Conservation (phyloP, 2,329 filamentous ascomycete genomes). For the Zymoseptoria brevis region DNA sequence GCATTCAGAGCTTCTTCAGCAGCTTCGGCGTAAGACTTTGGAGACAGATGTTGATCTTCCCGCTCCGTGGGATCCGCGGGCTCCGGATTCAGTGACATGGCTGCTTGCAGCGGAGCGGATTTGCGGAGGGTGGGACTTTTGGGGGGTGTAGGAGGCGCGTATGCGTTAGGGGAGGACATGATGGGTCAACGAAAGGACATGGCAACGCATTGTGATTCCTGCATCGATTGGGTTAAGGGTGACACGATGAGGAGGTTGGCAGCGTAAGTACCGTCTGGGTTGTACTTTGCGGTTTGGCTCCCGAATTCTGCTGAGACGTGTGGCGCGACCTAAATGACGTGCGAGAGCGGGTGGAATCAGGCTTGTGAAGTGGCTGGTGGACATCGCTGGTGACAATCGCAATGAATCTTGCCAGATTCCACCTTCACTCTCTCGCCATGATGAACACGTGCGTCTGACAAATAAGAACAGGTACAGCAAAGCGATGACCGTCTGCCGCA, state of each 20-base stretch:
- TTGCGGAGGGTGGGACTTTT: not conserved
- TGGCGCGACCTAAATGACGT: not conserved
- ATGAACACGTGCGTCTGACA: not conserved
- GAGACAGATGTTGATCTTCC: constrained; percentile 31
- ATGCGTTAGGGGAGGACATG: not conserved
- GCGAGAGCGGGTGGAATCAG: not conserved
- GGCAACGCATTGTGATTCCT: not conserved
- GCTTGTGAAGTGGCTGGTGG: not conserved
- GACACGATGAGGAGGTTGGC: not conserved
- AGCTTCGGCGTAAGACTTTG: constrained; percentile 39
- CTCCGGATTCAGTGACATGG: constrained; percentile 37
- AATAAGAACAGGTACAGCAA: not conserved
- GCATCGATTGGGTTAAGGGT: not conserved
- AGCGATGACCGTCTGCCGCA: constrained; percentile 3
- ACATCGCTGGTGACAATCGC: not conserved
- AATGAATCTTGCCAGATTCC: not conserved
- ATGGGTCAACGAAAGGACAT: not conserved
- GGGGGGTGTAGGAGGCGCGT: not conserved
- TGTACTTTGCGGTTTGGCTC: not conserved
- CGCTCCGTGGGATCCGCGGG: constrained; percentile 35
- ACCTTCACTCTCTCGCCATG: not conserved
- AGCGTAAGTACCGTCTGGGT: not conserved
- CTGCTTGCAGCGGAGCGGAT: not conserved
- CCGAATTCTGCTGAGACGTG: not conserved
- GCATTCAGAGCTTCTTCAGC: constrained; percentile 23